phyloP scores from a whole-genome alignment of 345 rosid genomes.

The Nasturtium officinale region DNA sequence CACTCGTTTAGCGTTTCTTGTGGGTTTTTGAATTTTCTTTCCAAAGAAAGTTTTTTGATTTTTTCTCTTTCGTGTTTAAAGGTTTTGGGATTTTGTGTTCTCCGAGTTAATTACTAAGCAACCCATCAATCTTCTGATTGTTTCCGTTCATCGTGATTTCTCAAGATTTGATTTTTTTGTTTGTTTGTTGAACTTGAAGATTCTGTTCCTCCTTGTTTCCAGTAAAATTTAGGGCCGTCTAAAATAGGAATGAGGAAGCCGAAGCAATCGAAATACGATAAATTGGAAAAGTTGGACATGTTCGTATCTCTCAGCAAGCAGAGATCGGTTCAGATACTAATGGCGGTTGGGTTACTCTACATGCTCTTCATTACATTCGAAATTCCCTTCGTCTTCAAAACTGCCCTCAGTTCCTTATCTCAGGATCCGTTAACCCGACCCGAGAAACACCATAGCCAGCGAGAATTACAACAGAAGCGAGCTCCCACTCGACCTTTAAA shows the following conservation, averaged over 20 bases:
- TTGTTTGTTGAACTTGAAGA: slow-evolving; percentile 9
- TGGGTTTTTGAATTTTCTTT: slow-evolving; percentile 23
- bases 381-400: slow-evolving; percentile 64
- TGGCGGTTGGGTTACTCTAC: slow-evolving; percentile 57
- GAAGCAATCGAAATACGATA: slow-evolving; percentile 40
- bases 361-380: slow-evolving; percentile 62
- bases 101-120: neutral
- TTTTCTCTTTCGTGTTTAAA: slow-evolving; percentile 6
- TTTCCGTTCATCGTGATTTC: neutral
- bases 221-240: neutral
- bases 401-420: slow-evolving; percentile 48
- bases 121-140: slow-evolving; percentile 7
- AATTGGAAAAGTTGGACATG: slow-evolving; percentile 47
- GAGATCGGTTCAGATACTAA: slow-evolving; percentile 65
- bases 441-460: slow-evolving; percentile 50
- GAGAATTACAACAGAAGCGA: slow-evolving; percentile 48
- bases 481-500: slow-evolving; percentile 68
- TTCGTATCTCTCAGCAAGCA: slow-evolving; percentile 52
- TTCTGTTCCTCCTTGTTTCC: slow-evolving; percentile 22
- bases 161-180: slow-evolving; percentile 3
- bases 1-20: slow-evolving; percentile 14
- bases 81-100: neutral
- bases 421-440: slow-evolving; percentile 56
- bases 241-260: slow-evolving; percentile 39
- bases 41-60: slow-evolving; percentile 31